These are phyloP conservation scores for Serendipita sp. DNA, from an alignment of 768 basidiomycete species.

Conservation along the genomic window DNA sequence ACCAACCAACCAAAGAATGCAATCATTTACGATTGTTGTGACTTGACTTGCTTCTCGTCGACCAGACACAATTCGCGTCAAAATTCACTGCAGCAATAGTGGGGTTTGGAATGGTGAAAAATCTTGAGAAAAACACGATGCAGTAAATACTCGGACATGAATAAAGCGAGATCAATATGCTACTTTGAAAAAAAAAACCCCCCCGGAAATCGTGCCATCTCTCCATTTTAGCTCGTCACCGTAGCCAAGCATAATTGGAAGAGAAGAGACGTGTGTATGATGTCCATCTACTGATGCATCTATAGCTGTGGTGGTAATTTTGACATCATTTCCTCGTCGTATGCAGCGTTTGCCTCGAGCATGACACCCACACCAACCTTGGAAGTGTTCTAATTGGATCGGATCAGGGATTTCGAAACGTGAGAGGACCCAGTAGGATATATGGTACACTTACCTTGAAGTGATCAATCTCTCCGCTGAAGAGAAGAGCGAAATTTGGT, in stretches of 20 bases:
- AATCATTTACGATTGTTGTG: too few relatives aligned
- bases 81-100: too few relatives aligned
- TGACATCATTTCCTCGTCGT: constrained; percentile 18
- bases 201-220: not conserved
- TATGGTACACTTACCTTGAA: constrained; percentile 52
- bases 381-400: constrained; percentile 61
- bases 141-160: not conserved
- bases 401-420: not conserved
- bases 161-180: not conserved
- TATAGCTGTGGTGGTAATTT: constrained; percentile 13
- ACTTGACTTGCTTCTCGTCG: too few relatives aligned
- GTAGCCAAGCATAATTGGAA: too few relatives aligned
- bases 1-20: too few relatives aligned
- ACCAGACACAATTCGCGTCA: too few relatives aligned
- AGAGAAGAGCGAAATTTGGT: constrained; percentile 84
- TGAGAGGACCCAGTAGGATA: too few relatives aligned
- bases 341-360: constrained; percentile 49
- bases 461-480: constrained; percentile 97
- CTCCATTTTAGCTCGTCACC: not conserved
- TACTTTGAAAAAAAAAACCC: too few relatives aligned
- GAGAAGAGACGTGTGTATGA: not conserved
- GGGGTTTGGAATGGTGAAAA: not conserved
- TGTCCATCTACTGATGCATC: not conserved
- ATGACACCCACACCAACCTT: constrained; percentile 96
- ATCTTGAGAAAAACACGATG: not conserved